Base-by-base conservation (phyloP, 2,329 filamentous ascomycete genomes). In the Cephalotrichum gorgonifer region DNA sequence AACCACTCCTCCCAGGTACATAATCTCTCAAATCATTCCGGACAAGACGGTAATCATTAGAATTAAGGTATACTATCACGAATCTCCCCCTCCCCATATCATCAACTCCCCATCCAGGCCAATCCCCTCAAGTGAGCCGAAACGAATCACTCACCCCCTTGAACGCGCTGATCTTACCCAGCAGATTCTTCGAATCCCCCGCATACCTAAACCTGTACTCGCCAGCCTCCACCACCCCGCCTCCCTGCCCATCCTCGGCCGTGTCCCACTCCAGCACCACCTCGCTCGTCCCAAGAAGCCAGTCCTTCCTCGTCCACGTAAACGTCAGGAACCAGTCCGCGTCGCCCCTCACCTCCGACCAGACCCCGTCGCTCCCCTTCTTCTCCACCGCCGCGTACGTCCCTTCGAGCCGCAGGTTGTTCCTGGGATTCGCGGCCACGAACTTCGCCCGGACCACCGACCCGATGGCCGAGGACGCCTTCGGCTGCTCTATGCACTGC, bases 361-460 rank as follows among this genome's bases (percentile, higher is more conserved):
- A 95, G 2, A 56, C 56, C 25, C 52, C 53, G 11, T 59, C 56
- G 20, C 47, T 50, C 3, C 44, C 54, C 17, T 43, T 31, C 43
- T 55, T 55, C 69, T 96, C 88, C 0, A 95, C 78, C 0, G 84
- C 78, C 0, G 85, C 85, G 60, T 83, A 95, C 0, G 85, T 95
- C 12, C 74, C 75, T 60, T 88, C 89, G 1, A 88, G 78, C 2
- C 81, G 78, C 41, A 95, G 74, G 53, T 94, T 85, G 63, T 95
- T 96, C 45, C 90, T 76, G 8, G 90, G 90, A 58, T 95, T 95
- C 4, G 89, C 89, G 17, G 86, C 90, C 1, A 89, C 76, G 61
- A 96, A 96, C 0, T 72, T 81, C 0, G 77, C 86, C 4, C 67
- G 76, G 26, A 88, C 76, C 0, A 70, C 70, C 8, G 76, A 72